These are phyloP conservation scores for Curvularia sp. DNA, from an alignment of 2,329 filamentous ascomycete genomes.

Conservation along the genomic window DNA sequence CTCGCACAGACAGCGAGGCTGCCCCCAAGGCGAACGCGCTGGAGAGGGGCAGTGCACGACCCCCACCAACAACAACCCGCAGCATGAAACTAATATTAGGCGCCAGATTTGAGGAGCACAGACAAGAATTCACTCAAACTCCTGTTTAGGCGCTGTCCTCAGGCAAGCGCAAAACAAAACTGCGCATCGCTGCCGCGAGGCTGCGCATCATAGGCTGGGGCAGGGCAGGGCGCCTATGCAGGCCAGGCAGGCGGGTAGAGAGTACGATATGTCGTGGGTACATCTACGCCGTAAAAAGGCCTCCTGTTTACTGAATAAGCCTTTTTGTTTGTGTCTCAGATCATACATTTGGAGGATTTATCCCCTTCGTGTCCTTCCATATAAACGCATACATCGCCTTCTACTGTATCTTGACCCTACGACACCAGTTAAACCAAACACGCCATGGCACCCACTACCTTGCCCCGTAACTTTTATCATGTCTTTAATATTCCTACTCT, in stretches of 20 bases:
- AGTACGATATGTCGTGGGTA: slow-evolving; percentile 12
- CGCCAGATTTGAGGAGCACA: slow-evolving; percentile 1
- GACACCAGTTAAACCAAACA: neutral
- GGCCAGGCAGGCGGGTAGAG: neutral
- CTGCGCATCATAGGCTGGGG: slow-evolving; percentile 13
- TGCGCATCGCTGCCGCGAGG: slow-evolving; percentile 3
- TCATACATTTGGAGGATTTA: neutral
- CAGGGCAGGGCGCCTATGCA: slow-evolving; percentile 2
- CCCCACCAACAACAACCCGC: neutral
- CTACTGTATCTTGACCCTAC: neutral
- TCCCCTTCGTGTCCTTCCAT: neutral
- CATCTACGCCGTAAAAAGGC: neutral
- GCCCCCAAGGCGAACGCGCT: slow-evolving; percentile 11
- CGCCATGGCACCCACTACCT: slow-evolving; percentile 18
- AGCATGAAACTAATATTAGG: slow-evolving; percentile 2
- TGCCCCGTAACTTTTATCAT: neutral
- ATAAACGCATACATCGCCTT: neutral
- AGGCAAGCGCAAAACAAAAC: slow-evolving; percentile 4
- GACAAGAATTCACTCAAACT: slow-evolving; percentile 1
- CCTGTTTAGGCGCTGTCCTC: slow-evolving; percentile 12
- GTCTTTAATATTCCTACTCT: neutral
- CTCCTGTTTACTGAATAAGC: neutral
- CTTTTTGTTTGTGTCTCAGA: neutral
- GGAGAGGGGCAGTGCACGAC: slow-evolving; percentile 14
- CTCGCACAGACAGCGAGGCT: slow-evolving; percentile 9